Conservation (phyloP, 371 early-diverging fungal species). For the Mortierella sp. region DNA sequence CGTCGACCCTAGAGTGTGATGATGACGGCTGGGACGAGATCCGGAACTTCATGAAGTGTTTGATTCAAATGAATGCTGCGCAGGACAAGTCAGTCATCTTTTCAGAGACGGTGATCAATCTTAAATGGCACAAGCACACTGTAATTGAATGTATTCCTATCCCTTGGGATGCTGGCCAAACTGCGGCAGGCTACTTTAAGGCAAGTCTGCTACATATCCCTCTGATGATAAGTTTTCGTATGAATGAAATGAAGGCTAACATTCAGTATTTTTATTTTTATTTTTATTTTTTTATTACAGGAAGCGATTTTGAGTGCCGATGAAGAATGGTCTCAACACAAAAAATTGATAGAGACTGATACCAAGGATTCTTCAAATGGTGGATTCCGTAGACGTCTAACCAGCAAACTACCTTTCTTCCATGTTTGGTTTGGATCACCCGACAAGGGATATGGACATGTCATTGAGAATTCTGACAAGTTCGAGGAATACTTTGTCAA, state of each 20-base stretch:
- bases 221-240: neutral
- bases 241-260: neutral
- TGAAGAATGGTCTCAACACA: constrained; percentile 95
- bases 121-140: constrained; percentile 83
- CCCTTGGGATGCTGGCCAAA: constrained; percentile 80
- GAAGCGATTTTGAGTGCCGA: constrained; percentile 82
- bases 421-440: constrained; percentile 92
- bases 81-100: constrained; percentile 82
- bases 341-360: constrained; percentile 64
- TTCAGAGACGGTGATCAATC: constrained; percentile 87
- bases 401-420: constrained; percentile 89
- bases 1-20: constrained; percentile 87
- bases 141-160: constrained; percentile 93
- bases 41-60: constrained; percentile 94
- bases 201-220: constrained; percentile 21
- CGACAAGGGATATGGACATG: constrained; percentile 92
- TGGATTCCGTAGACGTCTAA: constrained; percentile 81
- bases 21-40: constrained; percentile 96
- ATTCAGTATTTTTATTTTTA: neutral
- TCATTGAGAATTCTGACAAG: constrained; percentile 87
- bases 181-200: constrained; percentile 89
- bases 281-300: constrained; percentile 34
- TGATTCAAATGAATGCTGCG: constrained; percentile 88
- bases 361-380: constrained; percentile 56
- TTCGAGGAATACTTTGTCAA: constrained; percentile 75